Percentiles rank a stretch among this genome's conserved stretches.
Conservation (phyloP, 192 early-diverging fungal species). For the Coemansia sp. region DNA sequence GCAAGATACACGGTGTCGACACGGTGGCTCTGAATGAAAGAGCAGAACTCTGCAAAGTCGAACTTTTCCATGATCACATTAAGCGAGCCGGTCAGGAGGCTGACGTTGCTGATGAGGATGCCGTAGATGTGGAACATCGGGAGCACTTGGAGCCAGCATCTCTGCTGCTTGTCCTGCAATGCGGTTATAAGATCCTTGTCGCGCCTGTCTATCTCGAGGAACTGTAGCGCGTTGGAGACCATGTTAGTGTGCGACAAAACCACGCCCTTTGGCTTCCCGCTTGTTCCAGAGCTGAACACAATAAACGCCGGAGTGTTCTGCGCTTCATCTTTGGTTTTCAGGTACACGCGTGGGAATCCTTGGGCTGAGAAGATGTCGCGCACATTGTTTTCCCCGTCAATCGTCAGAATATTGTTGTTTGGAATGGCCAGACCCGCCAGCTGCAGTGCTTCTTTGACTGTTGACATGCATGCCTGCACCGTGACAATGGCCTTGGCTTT, state of each 20-base stretch:
- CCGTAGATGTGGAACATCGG: conserved; percentile 82
- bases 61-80: conserved; percentile 81
- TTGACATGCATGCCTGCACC: conserved; percentile 18
- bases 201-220: conserved; percentile 45
- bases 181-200: conserved; percentile 24
- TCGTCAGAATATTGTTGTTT: conserved; percentile 32
- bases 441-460: conserved; percentile 30
- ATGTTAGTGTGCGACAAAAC: conserved; percentile 79
- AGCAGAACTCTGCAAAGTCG: conserved; percentile 63
- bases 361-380: conserved; percentile 12
- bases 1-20: conserved; percentile 66
- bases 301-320: conserved; percentile 43
- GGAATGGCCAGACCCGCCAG: conserved; percentile 27
- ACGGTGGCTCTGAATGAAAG: conserved; percentile 68
- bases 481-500: conserved; percentile 69
- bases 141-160: conserved; percentile 45
- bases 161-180: conserved; percentile 17
- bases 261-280: conserved; percentile 81
- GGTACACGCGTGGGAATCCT: conserved; percentile 38
- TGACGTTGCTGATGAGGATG: conserved; percentile 54
- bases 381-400: conserved; percentile 21
- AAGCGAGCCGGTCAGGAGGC: conserved; percentile 52
- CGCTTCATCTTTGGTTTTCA: conserved; percentile 21
- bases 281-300: conserved; percentile 53
- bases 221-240: conserved; percentile 71